These are phyloP conservation scores for Wickerhamia fluorescens DNA, from an alignment of 805 yeast genomes.

Conservation along the genomic window DNA sequence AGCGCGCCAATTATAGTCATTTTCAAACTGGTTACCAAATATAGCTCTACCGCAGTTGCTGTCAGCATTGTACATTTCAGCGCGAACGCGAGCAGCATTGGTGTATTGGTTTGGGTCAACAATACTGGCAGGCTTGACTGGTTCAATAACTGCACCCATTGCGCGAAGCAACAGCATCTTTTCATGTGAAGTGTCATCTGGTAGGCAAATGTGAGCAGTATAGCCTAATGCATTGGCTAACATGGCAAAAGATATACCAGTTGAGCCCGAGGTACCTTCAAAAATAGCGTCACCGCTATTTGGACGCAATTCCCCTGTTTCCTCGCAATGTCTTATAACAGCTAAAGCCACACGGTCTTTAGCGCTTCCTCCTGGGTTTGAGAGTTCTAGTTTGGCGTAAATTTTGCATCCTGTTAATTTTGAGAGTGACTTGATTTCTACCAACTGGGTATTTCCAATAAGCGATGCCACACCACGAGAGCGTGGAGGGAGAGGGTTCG, in stretches of 20 bases:
- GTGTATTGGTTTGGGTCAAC: conserved; percentile 93
- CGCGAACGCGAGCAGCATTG: conserved; percentile 71
- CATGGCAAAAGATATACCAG: conserved; percentile 90
- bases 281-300: conserved; percentile 65
- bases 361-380: conserved; percentile 93
- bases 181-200: conserved; percentile 87
- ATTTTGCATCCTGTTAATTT: conserved; percentile 70
- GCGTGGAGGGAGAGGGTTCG: conserved; percentile 19
- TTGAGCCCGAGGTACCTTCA: conserved; percentile 96
- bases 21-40: conserved; percentile 95
- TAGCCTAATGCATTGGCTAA: conserved; percentile 87
- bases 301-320: conserved; percentile 48
- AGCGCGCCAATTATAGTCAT: conserved; percentile 79
- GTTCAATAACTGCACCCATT: conserved; percentile 76
- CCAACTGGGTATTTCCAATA: conserved; percentile 87
- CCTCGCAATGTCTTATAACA: conserved; percentile 65
- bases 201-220: conserved; percentile 85
- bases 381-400: conserved; percentile 78
- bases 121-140: conserved; percentile 90
- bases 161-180: conserved; percentile 64
- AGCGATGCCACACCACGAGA: conserved; percentile 63
- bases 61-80: conserved; percentile 42
- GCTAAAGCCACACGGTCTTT: conserved; percentile 91
- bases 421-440: conserved; percentile 65
- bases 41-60: conserved; percentile 46